A percentile compares a stretch with the other conserved stretches of the same genome.
Evolutionary conservation across 768 basidiomycete species (phyloP).

Genomic region (Daedaleopsis sinensis): DNA sequence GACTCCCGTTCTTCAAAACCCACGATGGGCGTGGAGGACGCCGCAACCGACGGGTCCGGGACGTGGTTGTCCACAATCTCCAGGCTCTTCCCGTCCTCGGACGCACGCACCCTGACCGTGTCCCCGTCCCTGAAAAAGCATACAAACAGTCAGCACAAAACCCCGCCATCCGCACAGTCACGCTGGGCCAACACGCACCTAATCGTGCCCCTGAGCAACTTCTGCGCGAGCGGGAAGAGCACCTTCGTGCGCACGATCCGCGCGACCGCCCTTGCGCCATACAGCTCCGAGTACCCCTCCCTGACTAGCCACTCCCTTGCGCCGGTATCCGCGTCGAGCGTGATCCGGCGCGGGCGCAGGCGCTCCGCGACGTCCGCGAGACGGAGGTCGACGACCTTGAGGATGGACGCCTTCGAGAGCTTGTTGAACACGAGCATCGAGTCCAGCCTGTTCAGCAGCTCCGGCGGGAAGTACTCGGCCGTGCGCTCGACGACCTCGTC

Average conservation of each 20-base stretch:
- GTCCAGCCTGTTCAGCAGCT: conserved; percentile 88
- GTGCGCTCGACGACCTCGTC: conserved; percentile 75
- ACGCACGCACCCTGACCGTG: conserved; percentile 37
- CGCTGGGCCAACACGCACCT: conserved; percentile 44
- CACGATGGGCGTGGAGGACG: conserved; percentile 10
- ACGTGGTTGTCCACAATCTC: conserved; percentile 42
- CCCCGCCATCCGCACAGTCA: no score
- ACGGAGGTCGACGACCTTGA: conserved; percentile 78
- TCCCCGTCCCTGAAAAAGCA: conserved; percentile 54
- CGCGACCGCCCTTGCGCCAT: conserved; percentile 88
- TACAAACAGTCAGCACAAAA: background rate
- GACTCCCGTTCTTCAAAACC: no score
- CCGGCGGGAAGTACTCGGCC: conserved; percentile 83
- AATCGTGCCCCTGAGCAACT: conserved; percentile 78
- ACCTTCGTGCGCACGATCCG: conserved; percentile 84
- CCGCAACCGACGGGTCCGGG: conserved; percentile 30
- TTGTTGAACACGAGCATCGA: conserved; percentile 91
- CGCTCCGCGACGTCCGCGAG: conserved; percentile 73
- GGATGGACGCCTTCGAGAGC: conserved; percentile 69
- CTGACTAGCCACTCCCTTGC: conserved; percentile 72
- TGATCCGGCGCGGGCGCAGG: conserved; percentile 66
- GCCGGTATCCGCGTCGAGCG: conserved; percentile 63
- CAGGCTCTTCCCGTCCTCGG: conserved; percentile 36
- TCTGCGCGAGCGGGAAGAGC: conserved; percentile 80
- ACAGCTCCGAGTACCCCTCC: conserved; percentile 81